Evolutionary conservation across 192 early-diverging fungal genomes (phyloP).

Genomic region (Coemansia sp.): DNA sequence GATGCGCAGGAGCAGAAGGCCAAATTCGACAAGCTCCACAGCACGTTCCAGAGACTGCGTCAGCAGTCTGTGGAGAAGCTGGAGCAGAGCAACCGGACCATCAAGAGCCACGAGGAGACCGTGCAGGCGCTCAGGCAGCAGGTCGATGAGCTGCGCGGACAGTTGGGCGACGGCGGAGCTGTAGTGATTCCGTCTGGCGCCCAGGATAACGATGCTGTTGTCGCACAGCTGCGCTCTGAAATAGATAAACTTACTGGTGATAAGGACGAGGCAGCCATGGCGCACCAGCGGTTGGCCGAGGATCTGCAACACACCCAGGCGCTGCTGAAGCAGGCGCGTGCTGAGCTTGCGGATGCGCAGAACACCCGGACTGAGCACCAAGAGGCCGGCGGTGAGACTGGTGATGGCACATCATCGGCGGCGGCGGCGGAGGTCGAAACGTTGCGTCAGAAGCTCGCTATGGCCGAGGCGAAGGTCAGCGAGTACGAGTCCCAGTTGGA

Average conservation of each 20-base stretch:
- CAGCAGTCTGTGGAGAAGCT: constrained; percentile 41
- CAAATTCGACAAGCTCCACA: constrained; percentile 38
- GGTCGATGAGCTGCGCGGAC: constrained; percentile 17
- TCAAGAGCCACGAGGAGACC: constrained; percentile 30
- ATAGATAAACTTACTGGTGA: constrained; percentile 32
- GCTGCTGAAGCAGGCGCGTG: constrained; percentile 20
- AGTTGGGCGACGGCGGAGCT: neutral
- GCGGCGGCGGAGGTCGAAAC: constrained; percentile 31
- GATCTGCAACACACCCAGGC: constrained; percentile 20
- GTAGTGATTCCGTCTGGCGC: neutral
- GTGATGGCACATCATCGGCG: constrained; percentile 6
- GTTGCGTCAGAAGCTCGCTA: constrained; percentile 58
- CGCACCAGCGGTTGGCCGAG: constrained; percentile 27
- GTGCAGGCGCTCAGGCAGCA: constrained; percentile 34
- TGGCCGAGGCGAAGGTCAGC: constrained; percentile 39
- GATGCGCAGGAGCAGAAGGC: constrained; percentile 20
- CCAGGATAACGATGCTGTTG: constrained; percentile 13
- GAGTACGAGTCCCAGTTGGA: constrained; percentile 38
- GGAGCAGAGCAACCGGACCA: constrained; percentile 15
- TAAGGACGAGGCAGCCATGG: constrained; percentile 47
- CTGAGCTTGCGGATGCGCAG: constrained; percentile 6
- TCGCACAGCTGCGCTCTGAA: constrained; percentile 24
- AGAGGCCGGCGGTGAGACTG: constrained; percentile 4
- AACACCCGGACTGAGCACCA: constrained; percentile 7
- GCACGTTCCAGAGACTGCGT: constrained; percentile 43